Percentiles rank a stretch among this genome's conserved stretches.
Evolutionary conservation across 2,329 filamentous ascomycete species (phyloP).

Genomic region (Passalora sequoiae): DNA sequence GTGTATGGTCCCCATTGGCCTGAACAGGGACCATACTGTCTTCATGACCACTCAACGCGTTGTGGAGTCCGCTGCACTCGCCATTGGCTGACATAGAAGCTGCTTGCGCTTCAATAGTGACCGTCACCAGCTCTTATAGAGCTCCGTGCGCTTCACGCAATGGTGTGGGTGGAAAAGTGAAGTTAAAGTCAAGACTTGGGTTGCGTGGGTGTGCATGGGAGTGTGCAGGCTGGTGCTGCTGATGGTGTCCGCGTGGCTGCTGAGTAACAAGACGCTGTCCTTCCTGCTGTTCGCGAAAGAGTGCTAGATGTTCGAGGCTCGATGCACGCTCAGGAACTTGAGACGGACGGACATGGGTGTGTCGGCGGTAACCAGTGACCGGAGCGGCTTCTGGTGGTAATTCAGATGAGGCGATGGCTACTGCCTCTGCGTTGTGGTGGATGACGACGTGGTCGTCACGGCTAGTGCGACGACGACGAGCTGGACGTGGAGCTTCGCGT

Average conservation of each 20-base stretch:
- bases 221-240: background rate
- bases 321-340: background rate
- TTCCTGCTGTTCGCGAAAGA: too few relatives aligned
- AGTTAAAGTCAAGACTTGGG: background rate
- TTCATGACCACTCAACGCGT: too few relatives aligned
- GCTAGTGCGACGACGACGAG: background rate
- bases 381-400: background rate
- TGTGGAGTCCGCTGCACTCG: too few relatives aligned
- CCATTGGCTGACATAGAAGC: too few relatives aligned
- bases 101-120: too few relatives aligned
- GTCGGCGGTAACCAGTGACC: background rate
- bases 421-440: background rate
- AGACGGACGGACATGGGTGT: background rate
- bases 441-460: background rate
- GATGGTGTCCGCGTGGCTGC: too few relatives aligned
- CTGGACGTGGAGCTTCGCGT: background rate
- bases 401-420: too few relatives aligned
- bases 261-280: too few relatives aligned
- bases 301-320: background rate
- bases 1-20: too few relatives aligned
- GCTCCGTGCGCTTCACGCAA: too few relatives aligned
- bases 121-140: too few relatives aligned
- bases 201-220: background rate
- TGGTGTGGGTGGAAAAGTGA: background rate
- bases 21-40: too few relatives aligned